Evolutionary conservation across 345 rosid species (phyloP).

Genomic region (Aurinia saxatilis): DNA sequence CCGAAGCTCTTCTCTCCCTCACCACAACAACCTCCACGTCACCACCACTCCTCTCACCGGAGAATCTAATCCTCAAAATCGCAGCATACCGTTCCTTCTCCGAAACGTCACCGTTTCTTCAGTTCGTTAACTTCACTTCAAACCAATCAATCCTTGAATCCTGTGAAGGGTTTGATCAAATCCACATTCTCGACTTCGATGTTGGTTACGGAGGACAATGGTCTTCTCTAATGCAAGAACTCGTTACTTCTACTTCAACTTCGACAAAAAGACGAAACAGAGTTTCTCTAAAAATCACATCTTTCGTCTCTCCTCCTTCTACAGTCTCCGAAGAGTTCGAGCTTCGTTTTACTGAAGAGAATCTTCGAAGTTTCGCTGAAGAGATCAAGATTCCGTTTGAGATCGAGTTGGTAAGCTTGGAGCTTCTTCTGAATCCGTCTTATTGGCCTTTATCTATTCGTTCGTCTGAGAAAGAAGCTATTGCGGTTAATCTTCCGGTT

Average conservation of each 20-base stretch:
- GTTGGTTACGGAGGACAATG: slow-evolving; percentile 87
- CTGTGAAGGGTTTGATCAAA: slow-evolving; percentile 42
- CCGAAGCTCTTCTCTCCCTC: slow-evolving; percentile 65
- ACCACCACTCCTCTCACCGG: slow-evolving; percentile 32
- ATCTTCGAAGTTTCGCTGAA: slow-evolving; percentile 54
- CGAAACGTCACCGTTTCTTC: slow-evolving; percentile 78
- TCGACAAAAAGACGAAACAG: slow-evolving; percentile 32
- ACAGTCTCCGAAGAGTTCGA: slow-evolving; percentile 51
- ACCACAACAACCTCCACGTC: slow-evolving; percentile 29
- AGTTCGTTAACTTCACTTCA: slow-evolving; percentile 78
- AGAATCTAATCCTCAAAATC: slow-evolving; percentile 55
- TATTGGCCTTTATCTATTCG: slow-evolving; percentile 40
- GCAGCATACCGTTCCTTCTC: slow-evolving; percentile 84
- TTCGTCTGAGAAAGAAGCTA: slow-evolving; percentile 42
- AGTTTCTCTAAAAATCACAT: slow-evolving; percentile 57
- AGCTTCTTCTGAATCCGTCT: slow-evolving; percentile 40
- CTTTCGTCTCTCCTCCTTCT: slow-evolving; percentile 42
- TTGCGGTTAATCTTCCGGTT: slow-evolving; percentile 77
- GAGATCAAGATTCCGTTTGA: slow-evolving; percentile 64
- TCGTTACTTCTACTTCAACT: slow-evolving; percentile 30
- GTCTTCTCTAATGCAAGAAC: slow-evolving; percentile 95
- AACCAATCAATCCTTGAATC: slow-evolving; percentile 83
- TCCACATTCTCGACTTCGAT: slow-evolving; percentile 87
- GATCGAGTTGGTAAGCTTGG: slow-evolving; percentile 52
- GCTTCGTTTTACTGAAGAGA: slow-evolving; percentile 62